These are phyloP conservation scores for Lactifluus volemus DNA, from an alignment of 768 basidiomycete species.

Conservation along the genomic window DNA sequence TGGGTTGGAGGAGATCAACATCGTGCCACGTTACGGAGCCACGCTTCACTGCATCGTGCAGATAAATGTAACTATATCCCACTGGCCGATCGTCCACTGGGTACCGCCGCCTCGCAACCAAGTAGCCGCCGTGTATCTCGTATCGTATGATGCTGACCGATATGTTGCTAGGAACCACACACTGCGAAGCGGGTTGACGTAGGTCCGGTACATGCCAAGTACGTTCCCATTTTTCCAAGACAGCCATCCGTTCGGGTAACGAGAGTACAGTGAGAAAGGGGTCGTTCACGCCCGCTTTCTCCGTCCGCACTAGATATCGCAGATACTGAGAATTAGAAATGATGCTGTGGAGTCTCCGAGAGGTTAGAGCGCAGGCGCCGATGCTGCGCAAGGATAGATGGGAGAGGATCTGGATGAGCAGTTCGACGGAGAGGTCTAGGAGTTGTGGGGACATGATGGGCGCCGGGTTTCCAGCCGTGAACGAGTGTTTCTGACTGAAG, in stretches of 20 bases:
- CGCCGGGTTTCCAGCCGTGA: neutral
- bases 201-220: conserved; percentile 10
- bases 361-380: conserved; percentile 7
- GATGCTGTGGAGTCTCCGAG: conserved; percentile 5
- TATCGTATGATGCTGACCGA: conserved; percentile 3
- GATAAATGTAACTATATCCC: conserved; percentile 10
- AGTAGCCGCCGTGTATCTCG: conserved; percentile 12
- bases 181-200: conserved; percentile 6
- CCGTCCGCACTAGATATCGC: conserved; percentile 9
- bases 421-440: conserved; percentile 15
- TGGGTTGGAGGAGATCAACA: conserved; percentile 10
- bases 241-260: conserved; percentile 7
- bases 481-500: neutral
- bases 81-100: conserved; percentile 11
- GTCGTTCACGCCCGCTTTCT: conserved; percentile 10
- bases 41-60: conserved; percentile 1
- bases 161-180: conserved; percentile 4
- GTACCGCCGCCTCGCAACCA: conserved; percentile 6
- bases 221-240: conserved; percentile 10
- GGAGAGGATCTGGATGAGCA: conserved; percentile 14
- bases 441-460: conserved; percentile 10
- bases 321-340: conserved; percentile 10
- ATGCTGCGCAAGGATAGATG: conserved; percentile 10
- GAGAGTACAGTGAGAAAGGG: conserved; percentile 4
- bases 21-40: conserved; percentile 1